Conservation (phyloP, 495 filamentous ascomycete species). For the Hypoxylon lienhwacheense region DNA sequence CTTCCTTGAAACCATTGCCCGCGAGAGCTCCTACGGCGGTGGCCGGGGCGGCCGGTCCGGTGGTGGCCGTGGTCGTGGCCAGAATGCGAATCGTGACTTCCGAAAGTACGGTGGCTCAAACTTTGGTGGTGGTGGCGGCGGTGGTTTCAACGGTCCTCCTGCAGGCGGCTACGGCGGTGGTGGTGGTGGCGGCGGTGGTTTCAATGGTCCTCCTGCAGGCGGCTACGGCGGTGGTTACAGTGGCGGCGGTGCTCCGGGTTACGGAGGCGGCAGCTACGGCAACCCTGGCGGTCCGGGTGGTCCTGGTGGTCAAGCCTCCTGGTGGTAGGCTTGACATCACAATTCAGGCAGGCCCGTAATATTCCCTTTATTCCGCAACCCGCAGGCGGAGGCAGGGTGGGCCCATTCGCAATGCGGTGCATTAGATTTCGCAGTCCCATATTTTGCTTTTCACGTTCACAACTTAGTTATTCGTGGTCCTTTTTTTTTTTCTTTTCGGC, state of each 20-base stretch:
- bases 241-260: constrained; percentile 36
- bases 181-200: constrained; percentile 52
- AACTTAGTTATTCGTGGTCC: constrained; percentile 32
- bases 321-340: constrained; percentile 74
- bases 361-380: constrained; percentile 17
- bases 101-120: constrained; percentile 71
- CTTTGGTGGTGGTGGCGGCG: constrained; percentile 55
- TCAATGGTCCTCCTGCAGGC: constrained; percentile 48
- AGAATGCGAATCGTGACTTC: constrained; percentile 80
- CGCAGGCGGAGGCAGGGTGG: constrained; percentile 15
- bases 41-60: constrained; percentile 71
- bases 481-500: constrained; percentile 39
- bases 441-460: constrained; percentile 29
- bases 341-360: constrained; percentile 8
- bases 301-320: constrained; percentile 78
- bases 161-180: constrained; percentile 53
- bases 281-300: constrained; percentile 83
- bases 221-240: constrained; percentile 51
- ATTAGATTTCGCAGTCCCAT: constrained; percentile 36
- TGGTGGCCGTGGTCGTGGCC: constrained; percentile 66
- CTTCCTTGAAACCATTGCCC: constrained; percentile 95
- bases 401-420: constrained; percentile 30
- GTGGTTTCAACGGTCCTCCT: constrained; percentile 10
- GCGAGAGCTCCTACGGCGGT: constrained; percentile 81
- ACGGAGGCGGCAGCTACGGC: constrained; percentile 66